Evolutionary conservation across 1,139 yeast species (phyloP).

Genomic region (Debaryomyces robertsiae): DNA sequence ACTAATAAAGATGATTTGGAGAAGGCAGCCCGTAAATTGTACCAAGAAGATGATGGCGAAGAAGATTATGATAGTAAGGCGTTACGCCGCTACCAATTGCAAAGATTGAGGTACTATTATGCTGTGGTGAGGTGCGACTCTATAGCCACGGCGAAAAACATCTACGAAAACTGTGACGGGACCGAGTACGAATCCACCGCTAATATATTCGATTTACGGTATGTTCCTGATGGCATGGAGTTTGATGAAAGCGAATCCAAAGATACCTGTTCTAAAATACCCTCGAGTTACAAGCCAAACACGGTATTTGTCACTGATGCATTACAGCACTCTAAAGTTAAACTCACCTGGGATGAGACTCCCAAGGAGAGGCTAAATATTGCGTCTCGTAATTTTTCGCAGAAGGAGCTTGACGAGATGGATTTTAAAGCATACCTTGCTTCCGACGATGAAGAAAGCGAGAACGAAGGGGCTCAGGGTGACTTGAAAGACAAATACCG

Average conservation of each 20-base stretch:
- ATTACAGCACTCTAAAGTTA: conserved; percentile 88
- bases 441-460: conserved; percentile 68
- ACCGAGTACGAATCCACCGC: conserved; percentile 96
- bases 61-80: conserved; percentile 73
- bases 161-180: conserved; percentile 89
- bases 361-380: conserved; percentile 86
- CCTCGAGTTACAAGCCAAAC: conserved; percentile 79
- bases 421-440: conserved; percentile 96
- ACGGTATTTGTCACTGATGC: conserved; percentile 87
- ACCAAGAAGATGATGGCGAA: conserved; percentile 71
- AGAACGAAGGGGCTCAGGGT: conserved; percentile 44
- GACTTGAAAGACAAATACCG: conserved; percentile 64
- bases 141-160: conserved; percentile 67
- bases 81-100: conserved; percentile 78
- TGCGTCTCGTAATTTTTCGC: conserved; percentile 80
- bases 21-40: conserved; percentile 63
- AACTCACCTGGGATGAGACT: conserved; percentile 97
- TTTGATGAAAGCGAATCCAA: conserved; percentile 74
- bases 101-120: conserved; percentile 84
- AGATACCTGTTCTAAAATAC: conserved; percentile 72
- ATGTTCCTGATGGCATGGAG: conserved; percentile 87
- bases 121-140: conserved; percentile 90
- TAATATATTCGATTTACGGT: conserved; percentile 87
- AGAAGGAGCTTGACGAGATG: conserved; percentile 92
- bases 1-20: conserved; percentile 46